Evolutionary conservation across 495 filamentous ascomycete species (phyloP), one percentile per base, ranked within the genome.

Genomic region (Daldinia childiae): DNA sequence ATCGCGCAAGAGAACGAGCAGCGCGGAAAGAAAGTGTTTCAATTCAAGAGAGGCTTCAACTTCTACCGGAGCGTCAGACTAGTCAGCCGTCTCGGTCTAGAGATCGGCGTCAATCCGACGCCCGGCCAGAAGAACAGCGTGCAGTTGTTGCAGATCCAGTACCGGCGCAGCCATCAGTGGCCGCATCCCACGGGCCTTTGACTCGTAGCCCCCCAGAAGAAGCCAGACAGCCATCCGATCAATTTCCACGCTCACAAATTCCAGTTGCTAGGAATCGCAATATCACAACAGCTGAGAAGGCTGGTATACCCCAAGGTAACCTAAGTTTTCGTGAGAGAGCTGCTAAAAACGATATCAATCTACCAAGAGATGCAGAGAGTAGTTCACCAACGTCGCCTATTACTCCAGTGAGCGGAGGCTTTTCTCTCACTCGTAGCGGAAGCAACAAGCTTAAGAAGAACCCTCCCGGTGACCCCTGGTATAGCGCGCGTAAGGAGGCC

Each of bases 1-100:
- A 84, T 57, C 83, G 82, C 76, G 79, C 86, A 74, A 80, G 89
- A 82, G 84, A 87, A 60, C 82, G 79, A 70, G 80, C 79, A 27
- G 82, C 78, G 24, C 79, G 69, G 45, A 77, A 72, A 17, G 76
- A 79, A 48, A 74, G 72, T 56, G 71, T 72, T 39, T 61, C 58
- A 15, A 66, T 62, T 29, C 66, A 76, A 58, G 67, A 63, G n/a
- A 69, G 63, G 36, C 64, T 68, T 67, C 58, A 65, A 30, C 62
- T 59, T 52, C 61, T 11, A 50, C 68, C 61, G 14, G 69, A 59
- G 12, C 71, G 38, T 26, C 48, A 52, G 60, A 59, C 5, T 11
- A 43, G 39, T n/a, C 76, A 72, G 54, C 51, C 54, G 70, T 72
- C 41, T 71, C 79, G 34, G 71, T 30, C 58, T 7, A 57, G 57